Percentiles rank a stretch among this genome's conserved stretches.
These are phyloP conservation scores for Lentinus brumalis DNA, from an alignment of 768 basidiomycete genomes.

Conservation along the genomic window DNA sequence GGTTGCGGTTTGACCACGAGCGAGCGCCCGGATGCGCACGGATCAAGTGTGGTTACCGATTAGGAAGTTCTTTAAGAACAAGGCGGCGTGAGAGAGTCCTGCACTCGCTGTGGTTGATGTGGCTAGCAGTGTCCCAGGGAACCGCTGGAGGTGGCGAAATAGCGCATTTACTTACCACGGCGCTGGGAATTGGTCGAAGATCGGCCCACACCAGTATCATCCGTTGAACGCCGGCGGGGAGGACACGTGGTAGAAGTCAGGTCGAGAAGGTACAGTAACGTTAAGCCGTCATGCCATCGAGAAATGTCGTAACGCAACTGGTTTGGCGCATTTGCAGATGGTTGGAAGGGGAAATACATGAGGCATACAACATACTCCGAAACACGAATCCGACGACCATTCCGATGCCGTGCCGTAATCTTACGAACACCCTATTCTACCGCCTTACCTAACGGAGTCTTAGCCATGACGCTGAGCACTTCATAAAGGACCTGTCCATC, in stretches of 20 bases:
- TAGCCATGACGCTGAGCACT: constrained; percentile 77
- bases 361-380: background rate
- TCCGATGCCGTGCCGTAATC: constrained; percentile 8
- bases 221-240: background rate
- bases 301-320: background rate
- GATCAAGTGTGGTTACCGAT: background rate
- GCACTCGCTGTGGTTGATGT: background rate
- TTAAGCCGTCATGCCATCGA: background rate
- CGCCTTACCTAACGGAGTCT: constrained; percentile 70
- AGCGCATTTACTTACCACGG: background rate
- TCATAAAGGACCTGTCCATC: constrained; percentile 65
- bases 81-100: background rate
- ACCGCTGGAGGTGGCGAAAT: background rate
- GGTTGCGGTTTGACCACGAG: background rate
- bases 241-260: background rate
- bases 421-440: constrained; percentile 4
- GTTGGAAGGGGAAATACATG: background rate
- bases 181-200: background rate
- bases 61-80: constrained; percentile 5
- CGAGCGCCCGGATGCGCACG: background rate
- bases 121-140: background rate
- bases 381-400: background rate
- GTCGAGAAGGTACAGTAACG: background rate
- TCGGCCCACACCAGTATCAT: background rate
- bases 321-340: background rate